Evolutionary conservation across 2,329 filamentous ascomycete genomes (phyloP).

Genomic region (Alternaria dauci): DNA sequence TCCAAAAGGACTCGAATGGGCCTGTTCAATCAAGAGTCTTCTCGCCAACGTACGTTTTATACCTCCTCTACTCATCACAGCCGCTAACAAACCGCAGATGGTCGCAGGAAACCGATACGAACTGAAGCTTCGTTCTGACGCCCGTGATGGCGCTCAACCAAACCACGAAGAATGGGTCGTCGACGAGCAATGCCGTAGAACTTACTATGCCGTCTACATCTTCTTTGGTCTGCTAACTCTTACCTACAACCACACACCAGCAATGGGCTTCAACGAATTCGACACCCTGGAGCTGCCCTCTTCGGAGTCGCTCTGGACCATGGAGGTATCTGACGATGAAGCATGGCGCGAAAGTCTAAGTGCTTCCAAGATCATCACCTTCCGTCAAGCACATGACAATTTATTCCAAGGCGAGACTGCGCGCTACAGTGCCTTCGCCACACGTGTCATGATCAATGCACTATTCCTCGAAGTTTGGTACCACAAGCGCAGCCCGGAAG

Average conservation of each 20-base stretch:
- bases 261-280: constrained; percentile 98
- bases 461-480: constrained; percentile 99
- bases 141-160: constrained; percentile 77
- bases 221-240: constrained; percentile 96
- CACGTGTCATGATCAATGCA: constrained; percentile 98
- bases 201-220: constrained; percentile 98
- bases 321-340: constrained; percentile 78
- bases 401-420: constrained; percentile 92
- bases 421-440: constrained; percentile 95
- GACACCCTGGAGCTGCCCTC: constrained; percentile 92
- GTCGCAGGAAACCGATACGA: constrained; percentile 97
- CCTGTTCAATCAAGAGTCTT: constrained; percentile 97
- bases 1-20: constrained; percentile 96
- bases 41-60: constrained; percentile 71
- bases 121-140: constrained; percentile 89
- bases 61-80: background rate
- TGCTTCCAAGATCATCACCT: constrained; percentile 77
- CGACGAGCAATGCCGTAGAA: constrained; percentile 94
- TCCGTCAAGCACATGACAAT: constrained; percentile 92
- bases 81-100: constrained; percentile 62
- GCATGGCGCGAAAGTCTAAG: constrained; percentile 84
- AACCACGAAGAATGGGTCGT: constrained; percentile 92
- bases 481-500: constrained; percentile 97
- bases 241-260: constrained; percentile 97
- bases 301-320: constrained; percentile 93